These are phyloP conservation scores for Clohesyomyces aquaticus DNA, from an alignment of 495 filamentous ascomycete genomes.

Conservation along the genomic window DNA sequence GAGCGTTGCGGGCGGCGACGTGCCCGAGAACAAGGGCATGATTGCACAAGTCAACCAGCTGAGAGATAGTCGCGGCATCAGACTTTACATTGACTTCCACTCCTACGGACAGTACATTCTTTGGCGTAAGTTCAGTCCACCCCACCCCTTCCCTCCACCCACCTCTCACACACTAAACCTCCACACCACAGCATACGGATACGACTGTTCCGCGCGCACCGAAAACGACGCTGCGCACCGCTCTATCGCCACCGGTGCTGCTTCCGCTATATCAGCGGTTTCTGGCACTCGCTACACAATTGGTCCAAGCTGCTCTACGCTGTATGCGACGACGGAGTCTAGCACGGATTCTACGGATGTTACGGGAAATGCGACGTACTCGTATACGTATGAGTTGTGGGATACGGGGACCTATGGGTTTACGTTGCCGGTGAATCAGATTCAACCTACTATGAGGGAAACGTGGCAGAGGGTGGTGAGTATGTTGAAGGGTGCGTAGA, in stretches of 20 bases:
- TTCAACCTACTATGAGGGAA: conserved; percentile 32
- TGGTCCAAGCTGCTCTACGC: conserved; percentile 28
- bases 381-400: conserved; percentile 31
- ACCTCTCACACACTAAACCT: neutral
- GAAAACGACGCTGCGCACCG: neutral
- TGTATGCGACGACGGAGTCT: conserved; percentile 30
- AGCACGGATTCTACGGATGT: conserved; percentile 29
- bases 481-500: conserved; percentile 27
- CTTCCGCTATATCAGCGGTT: too few species aligned
- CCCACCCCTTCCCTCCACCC: neutral
- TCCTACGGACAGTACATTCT: conserved; percentile 58
- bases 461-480: conserved; percentile 29
- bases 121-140: conserved; percentile 41
- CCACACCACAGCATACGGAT: conserved; percentile 28
- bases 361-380: conserved; percentile 27
- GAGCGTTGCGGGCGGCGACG: conserved; percentile 52
- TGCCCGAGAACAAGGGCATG: conserved; percentile 57
- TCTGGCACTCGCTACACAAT: conserved; percentile 27
- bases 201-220: too few species aligned
- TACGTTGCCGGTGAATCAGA: conserved; percentile 30
- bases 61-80: conserved; percentile 51
- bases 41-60: conserved; percentile 49
- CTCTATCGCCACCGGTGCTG: neutral
- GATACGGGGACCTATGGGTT: conserved; percentile 32
- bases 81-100: conserved; percentile 65